Percentiles rank a stretch among this genome's conserved stretches.
These are phyloP conservation scores for Malus sieversii DNA, from an alignment of 306 rosid species.

Conservation along the genomic window DNA sequence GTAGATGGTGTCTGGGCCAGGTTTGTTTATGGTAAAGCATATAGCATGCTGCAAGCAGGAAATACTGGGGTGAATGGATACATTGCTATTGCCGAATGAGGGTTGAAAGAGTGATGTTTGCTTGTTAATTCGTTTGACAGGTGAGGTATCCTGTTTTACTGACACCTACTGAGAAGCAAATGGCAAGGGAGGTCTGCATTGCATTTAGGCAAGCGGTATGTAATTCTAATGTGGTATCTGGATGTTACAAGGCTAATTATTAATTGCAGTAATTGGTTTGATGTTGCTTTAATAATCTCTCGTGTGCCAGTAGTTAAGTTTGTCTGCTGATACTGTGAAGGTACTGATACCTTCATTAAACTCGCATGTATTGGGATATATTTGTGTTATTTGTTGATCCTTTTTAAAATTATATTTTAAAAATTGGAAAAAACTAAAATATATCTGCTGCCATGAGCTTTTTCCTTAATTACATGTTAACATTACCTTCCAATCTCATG, in stretches of 20 bases:
- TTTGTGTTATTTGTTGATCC: neutral
- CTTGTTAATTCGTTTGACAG: constrained; percentile 46
- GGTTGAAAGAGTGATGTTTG: constrained; percentile 6
- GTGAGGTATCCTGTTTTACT: constrained; percentile 93
- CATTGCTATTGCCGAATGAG: neutral
- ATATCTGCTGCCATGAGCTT: neutral
- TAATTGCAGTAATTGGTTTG: neutral
- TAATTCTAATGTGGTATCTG: constrained; percentile 13
- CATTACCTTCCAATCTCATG: neutral
- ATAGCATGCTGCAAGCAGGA: neutral
- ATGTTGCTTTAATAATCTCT: neutral
- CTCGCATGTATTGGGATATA: neutral
- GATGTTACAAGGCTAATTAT: neutral
- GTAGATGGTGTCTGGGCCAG: neutral
- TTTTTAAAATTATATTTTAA: neutral
- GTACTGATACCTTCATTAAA: neutral
- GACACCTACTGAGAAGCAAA: constrained; percentile 90
- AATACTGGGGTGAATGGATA: neutral
- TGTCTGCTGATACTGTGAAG: neutral
- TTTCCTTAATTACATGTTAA: neutral
- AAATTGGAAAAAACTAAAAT: neutral
- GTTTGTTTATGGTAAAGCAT: neutral
- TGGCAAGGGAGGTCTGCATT: constrained; percentile 93
- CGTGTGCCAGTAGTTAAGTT: neutral
- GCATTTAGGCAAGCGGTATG: constrained; percentile 97